These are phyloP conservation scores for Poronia punctata DNA, from an alignment of 495 filamentous ascomycete species.

Conservation along the genomic window DNA sequence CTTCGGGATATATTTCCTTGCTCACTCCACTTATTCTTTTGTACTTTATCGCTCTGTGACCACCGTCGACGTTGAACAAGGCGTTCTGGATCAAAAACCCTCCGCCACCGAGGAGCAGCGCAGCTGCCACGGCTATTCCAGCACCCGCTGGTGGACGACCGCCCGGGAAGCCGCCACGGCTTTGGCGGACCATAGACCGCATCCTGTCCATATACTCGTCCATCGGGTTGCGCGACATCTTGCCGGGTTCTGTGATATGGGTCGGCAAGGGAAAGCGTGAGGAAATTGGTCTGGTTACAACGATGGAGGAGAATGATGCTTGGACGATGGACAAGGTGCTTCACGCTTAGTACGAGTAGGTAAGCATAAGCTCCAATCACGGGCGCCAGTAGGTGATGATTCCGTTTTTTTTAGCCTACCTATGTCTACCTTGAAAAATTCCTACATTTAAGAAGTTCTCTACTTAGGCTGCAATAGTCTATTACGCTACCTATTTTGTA, in stretches of 20 bases:
- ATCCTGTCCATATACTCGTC: constrained; percentile 35
- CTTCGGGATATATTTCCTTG: constrained; percentile 95
- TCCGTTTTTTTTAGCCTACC: constrained; percentile 17
- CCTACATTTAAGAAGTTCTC: too few relatives aligned
- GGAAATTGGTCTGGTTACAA: constrained; percentile 4
- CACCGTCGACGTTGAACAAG: constrained; percentile 98
- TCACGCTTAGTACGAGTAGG: too few relatives aligned
- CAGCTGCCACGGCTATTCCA: constrained; percentile 26
- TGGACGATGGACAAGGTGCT: constrained; percentile 13
- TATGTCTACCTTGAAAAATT: too few relatives aligned
- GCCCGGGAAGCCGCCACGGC: constrained; percentile 31
- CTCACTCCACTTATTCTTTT: constrained; percentile 86
- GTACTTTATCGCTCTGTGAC: constrained; percentile 98
- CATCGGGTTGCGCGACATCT: constrained; percentile 45
- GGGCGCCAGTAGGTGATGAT: constrained; percentile 17
- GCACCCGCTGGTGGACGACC: constrained; percentile 26
- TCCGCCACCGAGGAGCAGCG: constrained; percentile 57
- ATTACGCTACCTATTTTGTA: constrained; percentile 3
- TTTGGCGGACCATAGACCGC: constrained; percentile 22
- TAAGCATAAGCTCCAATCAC: constrained; percentile 10
- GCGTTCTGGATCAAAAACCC: constrained; percentile 65
- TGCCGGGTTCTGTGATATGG: constrained; percentile 8
- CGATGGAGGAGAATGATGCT: constrained; percentile 3
- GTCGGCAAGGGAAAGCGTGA: background rate
- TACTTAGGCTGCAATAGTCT: background rate